These are phyloP conservation scores for Gossypioides kirkii DNA, from an alignment of 345 rosid genomes.

Conservation along the genomic window DNA sequence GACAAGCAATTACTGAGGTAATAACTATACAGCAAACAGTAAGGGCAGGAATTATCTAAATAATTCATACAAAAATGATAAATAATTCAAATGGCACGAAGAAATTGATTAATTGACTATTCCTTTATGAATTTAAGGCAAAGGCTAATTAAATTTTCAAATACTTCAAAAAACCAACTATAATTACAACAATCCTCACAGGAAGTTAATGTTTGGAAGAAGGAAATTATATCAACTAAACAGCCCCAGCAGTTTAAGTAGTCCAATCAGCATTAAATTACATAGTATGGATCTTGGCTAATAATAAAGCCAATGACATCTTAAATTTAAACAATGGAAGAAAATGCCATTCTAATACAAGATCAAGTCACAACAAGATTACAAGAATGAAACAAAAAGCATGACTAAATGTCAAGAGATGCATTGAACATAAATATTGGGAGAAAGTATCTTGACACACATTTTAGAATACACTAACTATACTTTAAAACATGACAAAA, in stretches of 20 bases:
- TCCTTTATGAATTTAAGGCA: too few relatives aligned
- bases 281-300: neutral
- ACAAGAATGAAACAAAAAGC: conserved; percentile 1
- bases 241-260: neutral
- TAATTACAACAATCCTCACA: neutral
- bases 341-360: neutral
- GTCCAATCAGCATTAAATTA: neutral
- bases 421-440: neutral
- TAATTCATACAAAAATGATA: neutral
- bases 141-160: neutral
- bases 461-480: neutral
- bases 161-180: neutral
- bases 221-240: neutral
- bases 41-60: neutral
- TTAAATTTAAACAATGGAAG: neutral
- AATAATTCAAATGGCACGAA: too few relatives aligned
- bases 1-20: neutral
- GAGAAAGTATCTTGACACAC: neutral
- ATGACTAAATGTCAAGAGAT: neutral
- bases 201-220: neutral
- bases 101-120: too few relatives aligned
- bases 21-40: neutral
- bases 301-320: neutral
- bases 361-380: conserved; percentile 1
- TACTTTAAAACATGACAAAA: neutral